phyloP scores from a whole-genome alignment of 768 basidiomycete genomes.

The Coprinopsis sp. region DNA sequence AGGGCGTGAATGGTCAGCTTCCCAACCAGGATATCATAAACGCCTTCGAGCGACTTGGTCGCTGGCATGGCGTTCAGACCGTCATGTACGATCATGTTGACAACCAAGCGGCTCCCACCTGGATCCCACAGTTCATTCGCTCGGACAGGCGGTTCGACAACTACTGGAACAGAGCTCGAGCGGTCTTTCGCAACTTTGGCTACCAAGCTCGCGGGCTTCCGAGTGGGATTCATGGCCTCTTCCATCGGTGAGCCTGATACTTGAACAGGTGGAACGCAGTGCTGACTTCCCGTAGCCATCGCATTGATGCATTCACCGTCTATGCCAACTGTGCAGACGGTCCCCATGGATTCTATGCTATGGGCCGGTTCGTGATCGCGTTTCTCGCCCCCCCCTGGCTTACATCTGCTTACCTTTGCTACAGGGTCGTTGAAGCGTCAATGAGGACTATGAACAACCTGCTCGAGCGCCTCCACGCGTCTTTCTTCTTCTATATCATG shows the following conservation, averaged over 20 bases:
- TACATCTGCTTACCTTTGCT: conserved; percentile 7
- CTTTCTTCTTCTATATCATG: conserved; percentile 94
- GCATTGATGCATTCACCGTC: conserved; percentile 91
- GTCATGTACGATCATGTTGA: conserved; percentile 77
- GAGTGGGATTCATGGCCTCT: conserved; percentile 86
- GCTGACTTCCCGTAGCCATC: conserved; percentile 52
- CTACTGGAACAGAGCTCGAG: conserved; percentile 56
- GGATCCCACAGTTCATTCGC: conserved; percentile 43
- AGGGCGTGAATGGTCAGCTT: conserved; percentile 91
- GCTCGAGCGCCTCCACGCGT: conserved; percentile 92
- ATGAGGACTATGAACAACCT: conserved; percentile 91
- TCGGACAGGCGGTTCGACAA: conserved; percentile 40
- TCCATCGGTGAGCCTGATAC: conserved; percentile 60
- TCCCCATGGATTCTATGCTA: conserved; percentile 91
- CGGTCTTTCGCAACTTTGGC: conserved; percentile 62
- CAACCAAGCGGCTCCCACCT: conserved; percentile 34
- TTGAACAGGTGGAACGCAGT: not conserved
- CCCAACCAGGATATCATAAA: conserved; percentile 96
- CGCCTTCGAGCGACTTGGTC: conserved; percentile 68
- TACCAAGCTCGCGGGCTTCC: conserved; percentile 77
- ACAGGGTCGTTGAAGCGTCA: conserved; percentile 79
- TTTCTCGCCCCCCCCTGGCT: not conserved
- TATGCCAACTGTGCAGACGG: conserved; percentile 84
- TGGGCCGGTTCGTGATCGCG: conserved; percentile 75
- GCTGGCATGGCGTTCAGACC: conserved; percentile 70